Evolutionary conservation across 2,329 filamentous ascomycete species (phyloP), one percentile per base, ranked within the genome.

Genomic region (Aspergillus ruber): DNA sequence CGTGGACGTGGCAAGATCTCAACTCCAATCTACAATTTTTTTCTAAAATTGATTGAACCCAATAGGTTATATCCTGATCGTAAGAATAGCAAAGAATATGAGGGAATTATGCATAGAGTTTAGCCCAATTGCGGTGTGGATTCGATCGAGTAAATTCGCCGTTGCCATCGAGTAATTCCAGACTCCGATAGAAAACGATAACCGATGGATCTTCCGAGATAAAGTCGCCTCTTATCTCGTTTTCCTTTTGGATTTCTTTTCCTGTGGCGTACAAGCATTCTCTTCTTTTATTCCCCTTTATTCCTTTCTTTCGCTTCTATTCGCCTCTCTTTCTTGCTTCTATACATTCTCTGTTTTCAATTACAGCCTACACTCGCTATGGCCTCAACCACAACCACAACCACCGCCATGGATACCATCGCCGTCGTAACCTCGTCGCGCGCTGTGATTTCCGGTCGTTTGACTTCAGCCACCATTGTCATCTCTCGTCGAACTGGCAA

Each of bases 371-470:
- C 25, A 29, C 25, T 29, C 25, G 25, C 25, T 29, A 29, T 29
- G 25, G 25, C 9, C 10, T 29, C 25, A 29, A 29, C 25, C 5
- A 29, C 25, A 12, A 43, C 43, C 27, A 62, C 60, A 57, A 50
- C 53, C 25, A 54, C 57, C 45, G 41, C 59, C 47, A 59, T 60
- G 44, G 64, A 73, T 46, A 73, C 75, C 15, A 79, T 90, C 59
- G 83, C 82, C 39, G 88, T 96, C 49, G 78, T 97, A 49, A 86
- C 86, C 49, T 97, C 93, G 1, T 86, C 85, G 21, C 82, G 90
- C 59, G 88, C 88, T 48, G 83, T 97, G 44, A 76, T 97, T 58
- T 85, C 85, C 41, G 83, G 86, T 49, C 77, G 81, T 39, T 71
- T 95, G 41, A 89, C 86, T 2, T 84, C 90, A 17, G 91, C 89